Evolutionary conservation across 2,329 filamentous ascomycete genomes (phyloP).

Genomic region (Fusarium buharicum): DNA sequence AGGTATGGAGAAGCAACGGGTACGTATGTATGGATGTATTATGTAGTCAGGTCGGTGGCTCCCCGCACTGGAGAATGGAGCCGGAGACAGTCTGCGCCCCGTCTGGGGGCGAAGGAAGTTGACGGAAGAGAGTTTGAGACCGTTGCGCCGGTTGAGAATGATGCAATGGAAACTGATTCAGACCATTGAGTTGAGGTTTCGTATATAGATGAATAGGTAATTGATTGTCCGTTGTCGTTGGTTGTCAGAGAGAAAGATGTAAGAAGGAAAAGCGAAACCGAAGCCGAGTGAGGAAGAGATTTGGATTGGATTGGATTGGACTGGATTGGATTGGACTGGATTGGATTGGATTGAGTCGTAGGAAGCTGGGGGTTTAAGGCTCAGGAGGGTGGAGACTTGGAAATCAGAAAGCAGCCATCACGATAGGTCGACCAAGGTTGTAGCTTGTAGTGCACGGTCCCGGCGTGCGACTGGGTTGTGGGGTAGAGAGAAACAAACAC

Average conservation of each 20-base stretch:
- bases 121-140: conserved; percentile 24
- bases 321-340: too few species aligned
- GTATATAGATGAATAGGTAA: not conserved
- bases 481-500: conserved; percentile 39
- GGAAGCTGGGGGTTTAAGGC: conserved; percentile 35
- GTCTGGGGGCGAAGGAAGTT: conserved; percentile 23
- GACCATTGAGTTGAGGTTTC: conserved; percentile 3
- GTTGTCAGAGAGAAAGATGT: conserved; percentile 19
- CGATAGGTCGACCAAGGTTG: conserved; percentile 39
- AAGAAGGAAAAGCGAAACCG: conserved; percentile 38
- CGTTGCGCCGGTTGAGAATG: conserved; percentile 10
- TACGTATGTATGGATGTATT: conserved; percentile 6
- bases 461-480: conserved; percentile 45
- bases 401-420: conserved; percentile 40
- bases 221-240: conserved; percentile 15
- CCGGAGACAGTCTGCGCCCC: conserved; percentile 39
- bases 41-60: conserved; percentile 39
- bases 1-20: conserved; percentile 41
- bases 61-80: conserved; percentile 45
- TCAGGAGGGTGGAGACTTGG: conserved; percentile 39
- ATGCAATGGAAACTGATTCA: conserved; percentile 14
- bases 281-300: too few species aligned
- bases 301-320: too few species aligned
- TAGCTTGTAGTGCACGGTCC: conserved; percentile 36
- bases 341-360: too few species aligned